Evolutionary conservation across 2,329 filamentous ascomycete species (phyloP), one percentile per base, ranked within the genome.

Genomic region (Aspergillus sp.): DNA sequence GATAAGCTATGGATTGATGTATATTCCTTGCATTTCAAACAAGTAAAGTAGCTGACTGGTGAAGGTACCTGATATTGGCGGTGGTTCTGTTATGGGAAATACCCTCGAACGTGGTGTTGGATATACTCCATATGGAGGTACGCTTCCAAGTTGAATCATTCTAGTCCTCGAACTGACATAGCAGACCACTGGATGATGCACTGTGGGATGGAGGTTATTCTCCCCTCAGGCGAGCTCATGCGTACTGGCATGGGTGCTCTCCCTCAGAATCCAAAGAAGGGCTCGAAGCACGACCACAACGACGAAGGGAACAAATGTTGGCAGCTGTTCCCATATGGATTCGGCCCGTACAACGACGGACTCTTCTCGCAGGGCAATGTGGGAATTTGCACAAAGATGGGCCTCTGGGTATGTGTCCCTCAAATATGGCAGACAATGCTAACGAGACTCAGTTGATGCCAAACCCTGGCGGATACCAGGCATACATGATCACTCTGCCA

Each of bases 371-470:
- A 84, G 64, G 77, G 75, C 20, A 82, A 79, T 57, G 73, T 82
- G 8, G 82, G 81, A 22, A 80, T 84, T 37, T 77, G 82, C 7
- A 80, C 79, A 3, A 83, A 84, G 68, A 81, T 85, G 76, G 82
- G 82, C 0, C 75, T 83, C 62, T 79, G 74, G 70, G 71, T 85
- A 30, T 8, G 12, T 2, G 22, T 11, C 8, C 7, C 11, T 30
- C 13, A 12, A 47, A n/a, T 9, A 24, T 9, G 3, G 6, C 8
- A 3, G 20, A 5, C 20, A n/a, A 22, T 47, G 12, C 20, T 47
- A 24, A 27, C 22, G 3, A 15, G 13, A 4, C 3, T 3, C 20
- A 47, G 44, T 30, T 47, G 20, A 47, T 47, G 44, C 44, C 44
- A 27, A 47, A 47, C 13, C 44, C 44, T 3, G 44, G 44, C 0